phyloP scores from a whole-genome alignment of 2,329 filamentous ascomycete genomes.

The Xylaria sp. region DNA sequence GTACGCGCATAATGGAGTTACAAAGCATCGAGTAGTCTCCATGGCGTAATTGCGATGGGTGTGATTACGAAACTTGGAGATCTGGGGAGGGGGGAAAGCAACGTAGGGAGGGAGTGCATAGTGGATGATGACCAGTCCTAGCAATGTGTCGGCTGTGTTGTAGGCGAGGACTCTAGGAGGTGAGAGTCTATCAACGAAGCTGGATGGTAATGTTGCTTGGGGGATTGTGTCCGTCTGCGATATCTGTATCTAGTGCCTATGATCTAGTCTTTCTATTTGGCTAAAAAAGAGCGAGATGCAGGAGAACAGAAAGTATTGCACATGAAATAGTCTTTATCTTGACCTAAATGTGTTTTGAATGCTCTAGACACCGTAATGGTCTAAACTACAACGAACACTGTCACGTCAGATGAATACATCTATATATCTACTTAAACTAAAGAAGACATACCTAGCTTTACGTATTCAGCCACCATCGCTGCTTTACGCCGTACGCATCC shows the following conservation, averaged over 20 bases:
- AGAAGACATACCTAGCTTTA: background rate
- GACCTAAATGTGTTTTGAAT: background rate
- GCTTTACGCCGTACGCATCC: too few relatives aligned
- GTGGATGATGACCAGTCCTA: conserved; percentile 9
- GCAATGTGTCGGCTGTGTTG: conserved; percentile 1
- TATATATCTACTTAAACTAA: background rate
- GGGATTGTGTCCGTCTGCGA: conserved; percentile 4
- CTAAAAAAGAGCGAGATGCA: background rate
- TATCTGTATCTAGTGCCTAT: conserved; percentile 4
- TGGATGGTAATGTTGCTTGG: conserved; percentile 16
- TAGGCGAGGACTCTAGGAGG: background rate
- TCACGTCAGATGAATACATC: background rate
- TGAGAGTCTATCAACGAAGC: conserved; percentile 4
- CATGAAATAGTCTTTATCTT: background rate
- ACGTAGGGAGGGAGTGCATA: background rate
- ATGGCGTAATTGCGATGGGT: conserved; percentile 6
- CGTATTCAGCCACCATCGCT: background rate
- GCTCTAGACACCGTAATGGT: background rate
- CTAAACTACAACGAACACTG: background rate
- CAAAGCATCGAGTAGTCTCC: conserved; percentile 10
- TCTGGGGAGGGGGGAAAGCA: background rate
- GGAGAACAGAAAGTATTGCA: conserved; percentile 7
- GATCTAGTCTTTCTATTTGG: conserved; percentile 8
- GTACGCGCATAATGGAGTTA: conserved; percentile 8
- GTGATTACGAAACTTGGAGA: conserved; percentile 10